Base-by-base conservation (phyloP, 345 rosid genomes). In the Syzygium jambos region DNA sequence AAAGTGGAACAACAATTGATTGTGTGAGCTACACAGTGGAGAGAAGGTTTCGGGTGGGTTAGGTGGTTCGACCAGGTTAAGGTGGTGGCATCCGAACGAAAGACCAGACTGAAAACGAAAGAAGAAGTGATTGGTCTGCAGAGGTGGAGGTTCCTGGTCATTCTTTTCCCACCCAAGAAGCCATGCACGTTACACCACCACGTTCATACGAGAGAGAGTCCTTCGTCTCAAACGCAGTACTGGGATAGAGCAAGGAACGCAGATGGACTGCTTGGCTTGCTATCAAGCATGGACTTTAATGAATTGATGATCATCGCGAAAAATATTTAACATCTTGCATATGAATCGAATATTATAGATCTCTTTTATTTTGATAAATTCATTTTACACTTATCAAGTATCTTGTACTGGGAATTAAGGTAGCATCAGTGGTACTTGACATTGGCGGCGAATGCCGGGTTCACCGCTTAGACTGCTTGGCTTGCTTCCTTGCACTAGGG, bases 331-430 rank as follows among this genome's bases (percentile, higher is more conserved):
- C 9, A n/a, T 61, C 12, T 61, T 5, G 17, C 2, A n/a, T 17
- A 61, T 0, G 14, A 0, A n/a, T 12, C 17, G 0, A 3, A 57
- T 13, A 1, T 25, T 2, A 27, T n/a, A 27, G 27, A 12, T 25
- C 25, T 5, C 7, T 59, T 1, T 27, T 5, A 12, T 27, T 0
- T 59, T 5, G 46, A 27, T 11, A 11, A 11, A 27, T 27, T 59
- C 16, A 59, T 27, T 59, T 0, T 1, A 5, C 8, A 5, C 8
- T 59, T 11, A 1, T 27, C 0, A 0, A 59, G 0, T 27, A 61
- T n/a, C 17, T 61, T 0, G 17, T n/a, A 0, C 13, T 61, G 4
- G 16, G 0, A n/a, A 12, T 61, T 61, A n/a, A 1, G 34, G 6
- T 61, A n/a, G 2, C 27, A 14, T 1, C 15, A 2, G 27, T 59